Conservation (phyloP, 2,329 filamentous ascomycete genomes). For the Aureobasidium sp. region DNA sequence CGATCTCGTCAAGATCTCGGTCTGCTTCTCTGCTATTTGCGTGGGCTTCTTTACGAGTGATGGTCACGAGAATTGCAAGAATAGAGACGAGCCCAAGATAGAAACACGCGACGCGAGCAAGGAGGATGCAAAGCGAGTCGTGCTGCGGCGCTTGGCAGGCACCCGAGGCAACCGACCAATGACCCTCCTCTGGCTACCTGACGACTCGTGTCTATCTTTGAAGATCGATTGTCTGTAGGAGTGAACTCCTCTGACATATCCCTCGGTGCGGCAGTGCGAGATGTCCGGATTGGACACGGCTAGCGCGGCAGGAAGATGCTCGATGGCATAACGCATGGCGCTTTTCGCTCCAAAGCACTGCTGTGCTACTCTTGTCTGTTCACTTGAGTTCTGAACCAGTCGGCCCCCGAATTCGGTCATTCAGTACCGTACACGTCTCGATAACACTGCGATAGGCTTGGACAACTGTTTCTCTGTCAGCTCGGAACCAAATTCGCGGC, state of each 20-base stretch:
- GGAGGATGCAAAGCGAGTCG: slow-evolving; percentile 4
- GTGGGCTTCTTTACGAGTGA: not conserved
- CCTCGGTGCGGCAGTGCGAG: not conserved
- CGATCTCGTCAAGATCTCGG: not conserved
- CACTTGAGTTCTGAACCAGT: not conserved
- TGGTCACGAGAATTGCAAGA: not conserved
- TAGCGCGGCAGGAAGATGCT: not conserved
- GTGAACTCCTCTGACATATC: no score
- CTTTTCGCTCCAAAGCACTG: not conserved
- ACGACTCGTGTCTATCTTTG: not conserved
- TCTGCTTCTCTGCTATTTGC: not conserved
- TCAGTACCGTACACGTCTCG: slow-evolving; percentile 7
- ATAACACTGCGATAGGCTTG: slow-evolving; percentile 15
- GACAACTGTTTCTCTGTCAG: not conserved
- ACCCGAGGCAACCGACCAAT: not conserved
- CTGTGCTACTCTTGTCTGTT: no score
- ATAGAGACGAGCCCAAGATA: slow-evolving; percentile 1
- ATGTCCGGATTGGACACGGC: not conserved
- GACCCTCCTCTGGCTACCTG: not conserved
- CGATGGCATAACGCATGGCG: not conserved
- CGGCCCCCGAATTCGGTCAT: not conserved
- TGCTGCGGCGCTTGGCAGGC: slow-evolving; percentile 5
- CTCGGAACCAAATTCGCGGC: not conserved
- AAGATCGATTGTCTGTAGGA: no score
- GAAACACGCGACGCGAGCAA: slow-evolving; percentile 6